Base-by-base conservation (phyloP, 176 grass and related monocot species). In the Dactylis glomerata region DNA sequence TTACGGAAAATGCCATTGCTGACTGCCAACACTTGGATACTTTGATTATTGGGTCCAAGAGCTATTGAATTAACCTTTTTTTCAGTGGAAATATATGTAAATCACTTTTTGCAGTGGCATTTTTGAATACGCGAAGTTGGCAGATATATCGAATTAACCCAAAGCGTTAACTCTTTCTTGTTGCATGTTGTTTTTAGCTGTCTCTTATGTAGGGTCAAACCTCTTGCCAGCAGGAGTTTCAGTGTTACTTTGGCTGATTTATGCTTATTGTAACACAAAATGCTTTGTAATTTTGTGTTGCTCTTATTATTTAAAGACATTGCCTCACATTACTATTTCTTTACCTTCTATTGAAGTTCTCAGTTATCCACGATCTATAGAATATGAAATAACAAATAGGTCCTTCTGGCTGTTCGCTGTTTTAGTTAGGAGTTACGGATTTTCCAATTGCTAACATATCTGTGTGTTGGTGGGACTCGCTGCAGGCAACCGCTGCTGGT, bases 401-500 rank as follows among this genome's bases (percentile, higher is more conserved):
- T 45, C 24, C 26, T 62, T 13, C n/a, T 26, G 20, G 36, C 19
- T 72, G 40, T 47, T 86, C 36, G 7, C 32, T 20, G 12, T 32
- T 79, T 67, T 65, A 22, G 8, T 75, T 42, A 65, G 38, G 68
- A 67, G 27, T 65, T 81, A 20, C 31, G 27, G 54, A 67, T 56
- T 73, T 51, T 58, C 15, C 5, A 13, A 63, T n/a, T 46, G 40
- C 5, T 80, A 36, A 85, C 11, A 16, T 24, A 45, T 42, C 11
- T 52, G 26, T 66, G 55, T 75, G 22, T 80, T 79, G 47, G 9
- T 83, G 80, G 80, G 36, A 65, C 64, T 19, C 42, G 10, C 71
- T 94, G 76, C 86, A 97, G 95, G 92, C 91, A 89, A 47, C 68
- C 75, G 82, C 86, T 32, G 84, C 88, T 77, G 95, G 95, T 94